Evolutionary conservation across 176 grass and related monocot species (phyloP).

Genomic region (Bolboschoenus planiculmis): DNA sequence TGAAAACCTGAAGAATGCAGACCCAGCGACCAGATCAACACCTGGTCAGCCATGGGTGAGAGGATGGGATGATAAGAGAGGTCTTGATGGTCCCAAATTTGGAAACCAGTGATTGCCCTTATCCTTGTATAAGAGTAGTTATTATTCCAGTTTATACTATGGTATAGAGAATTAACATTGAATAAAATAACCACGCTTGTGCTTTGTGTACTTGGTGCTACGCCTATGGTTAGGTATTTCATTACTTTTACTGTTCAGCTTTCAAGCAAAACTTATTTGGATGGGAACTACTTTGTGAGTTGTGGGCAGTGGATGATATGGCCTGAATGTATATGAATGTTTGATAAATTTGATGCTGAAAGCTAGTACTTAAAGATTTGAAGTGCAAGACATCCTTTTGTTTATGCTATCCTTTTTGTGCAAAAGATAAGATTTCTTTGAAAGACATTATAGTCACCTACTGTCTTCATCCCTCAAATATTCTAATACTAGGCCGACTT

Average conservation of each 20-base stretch:
- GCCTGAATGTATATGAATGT: not conserved
- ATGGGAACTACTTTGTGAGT: not conserved
- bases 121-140: not conserved
- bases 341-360: not conserved
- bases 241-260: not conserved
- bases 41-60: conserved; percentile 90
- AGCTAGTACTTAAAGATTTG: not conserved
- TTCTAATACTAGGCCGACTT: not conserved
- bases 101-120: conserved; percentile 69
- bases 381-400: not conserved
- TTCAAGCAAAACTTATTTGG: not conserved
- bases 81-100: conserved; percentile 52
- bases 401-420: not conserved
- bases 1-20: conserved; percentile 59
- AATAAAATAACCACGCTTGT: not conserved
- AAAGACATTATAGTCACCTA: not conserved
- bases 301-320: not conserved
- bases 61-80: conserved; percentile 91
- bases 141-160: not conserved
- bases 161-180: not conserved
- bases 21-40: conserved; percentile 58
- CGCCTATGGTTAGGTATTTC: not conserved
- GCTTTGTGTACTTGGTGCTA: not conserved
- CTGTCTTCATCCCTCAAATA: not conserved
- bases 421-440: not conserved